Evolutionary conservation across 176 grass and related monocot species (phyloP).

Genomic region (sorghum (Sorghum bicolor)): Sorghum_bicolor_NCBIv3 NC_012870.2:75017501-75018000

Average conservation of each 20-base stretch:
- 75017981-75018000: conserved; percentile 74
- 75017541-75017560: background rate
- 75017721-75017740: background rate
- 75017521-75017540: conserved; percentile 1
- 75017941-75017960: conserved; percentile 86
- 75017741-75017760: background rate
- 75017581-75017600: conserved; percentile 1
- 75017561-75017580: background rate
- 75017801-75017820: background rate
- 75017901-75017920: conserved; percentile 8
- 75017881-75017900: conserved; percentile 15
- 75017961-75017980: conserved; percentile 83
- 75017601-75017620: background rate
- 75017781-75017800: conserved; percentile 31
- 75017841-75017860: background rate
- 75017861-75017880: conserved; percentile 30
- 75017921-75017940: conserved; percentile 81
- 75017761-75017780: conserved; percentile 7
- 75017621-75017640: background rate
- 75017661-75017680: background rate
- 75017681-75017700: background rate
- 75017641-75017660: background rate
- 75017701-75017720: background rate
- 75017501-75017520: background rate
- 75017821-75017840: background rate